Evolutionary conservation across 169 alveolate species (phyloP), one percentile per base, ranked within the genome.

Genomic region (Eimeria maxima): DNA sequence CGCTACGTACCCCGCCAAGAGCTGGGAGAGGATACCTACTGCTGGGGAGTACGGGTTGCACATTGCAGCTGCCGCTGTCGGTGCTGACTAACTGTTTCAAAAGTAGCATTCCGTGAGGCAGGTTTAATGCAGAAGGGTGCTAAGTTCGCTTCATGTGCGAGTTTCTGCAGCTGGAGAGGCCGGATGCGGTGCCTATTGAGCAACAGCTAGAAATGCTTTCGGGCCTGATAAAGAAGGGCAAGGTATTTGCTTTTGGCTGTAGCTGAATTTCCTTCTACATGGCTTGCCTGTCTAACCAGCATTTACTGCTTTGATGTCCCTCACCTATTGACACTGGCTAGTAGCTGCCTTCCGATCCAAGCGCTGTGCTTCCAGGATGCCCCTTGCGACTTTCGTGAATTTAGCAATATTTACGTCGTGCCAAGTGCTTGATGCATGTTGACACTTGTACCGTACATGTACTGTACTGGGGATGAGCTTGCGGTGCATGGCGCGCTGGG

Each of bases 11-110:
- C 98, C 16, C 91, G 96, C 60, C 94, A 97, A 24, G 97, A 87
- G 67, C 95, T 96, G 55, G 98, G 98, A 38, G 98, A 98, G 80
- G 98, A 98, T 80, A 98, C 98, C 47, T 98, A 98, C 96, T 94
- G 98, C 91, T 98, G 98, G 98, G 98, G 97, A 4, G 97, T 95
- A 94, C 90, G 96, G 7, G 44, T 18, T 81, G 53, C 50, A n/a
- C n/a, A 13, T 24, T 65, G 27, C 14, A 33, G 57, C 45, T 74
- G 84, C 50, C 83, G 22, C 69, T 60, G 18, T 60, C 60, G 10
- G 1, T 53, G 60, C 16, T 53, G 60, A 11, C 60, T 38, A 8
- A 29, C 27, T 6, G 16, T 11, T 38, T 29, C 13, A 71, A 27
- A 7, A 14, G 47, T 11, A 71, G 24, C 16, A 27, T 27, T 47